A percentile compares a stretch with the other conserved stretches of the same genome.
These are phyloP conservation scores for Verticillium albo-atrum DNA, from an alignment of 2,329 filamentous ascomycete genomes.

Conservation along the genomic window DNA sequence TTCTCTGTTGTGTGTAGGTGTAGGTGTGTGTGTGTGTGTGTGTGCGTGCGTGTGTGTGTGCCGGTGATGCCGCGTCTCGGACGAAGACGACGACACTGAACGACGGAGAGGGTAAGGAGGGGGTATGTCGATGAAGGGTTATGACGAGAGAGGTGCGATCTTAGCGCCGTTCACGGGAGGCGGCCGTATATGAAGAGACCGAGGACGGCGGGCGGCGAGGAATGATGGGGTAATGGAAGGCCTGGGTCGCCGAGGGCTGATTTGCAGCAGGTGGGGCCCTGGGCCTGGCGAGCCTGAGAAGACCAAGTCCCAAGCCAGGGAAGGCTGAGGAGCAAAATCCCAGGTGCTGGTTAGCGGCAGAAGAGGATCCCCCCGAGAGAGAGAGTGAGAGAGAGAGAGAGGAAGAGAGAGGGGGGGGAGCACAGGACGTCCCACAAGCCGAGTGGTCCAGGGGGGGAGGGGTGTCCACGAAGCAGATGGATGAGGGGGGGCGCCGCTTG, in stretches of 20 bases:
- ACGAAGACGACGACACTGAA: background rate
- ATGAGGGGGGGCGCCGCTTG: background rate
- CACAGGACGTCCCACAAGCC: background rate
- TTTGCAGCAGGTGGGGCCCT: slow-evolving; percentile 8
- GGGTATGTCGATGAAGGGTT: slow-evolving; percentile 14
- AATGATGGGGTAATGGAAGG: slow-evolving; percentile 12
- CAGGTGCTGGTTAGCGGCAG: slow-evolving; percentile 3
- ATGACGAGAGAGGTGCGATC: slow-evolving; percentile 15
- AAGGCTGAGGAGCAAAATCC: slow-evolving; percentile 3
- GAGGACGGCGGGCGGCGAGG: slow-evolving; percentile 7
- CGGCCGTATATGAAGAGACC: slow-evolving; percentile 11
- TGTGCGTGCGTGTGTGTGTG: background rate
- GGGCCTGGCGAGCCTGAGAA: slow-evolving; percentile 6
- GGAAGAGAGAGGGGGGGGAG: background rate
- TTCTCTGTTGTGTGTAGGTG: no score
- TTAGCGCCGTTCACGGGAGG: slow-evolving; percentile 15
- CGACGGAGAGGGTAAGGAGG: slow-evolving; percentile 4
- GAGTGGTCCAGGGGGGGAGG: background rate
- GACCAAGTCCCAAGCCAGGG: background rate
- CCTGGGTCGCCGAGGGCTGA: slow-evolving; percentile 10
- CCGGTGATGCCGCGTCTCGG: slow-evolving; percentile 1
- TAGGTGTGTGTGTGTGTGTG: no score
- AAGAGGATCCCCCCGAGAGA: background rate
- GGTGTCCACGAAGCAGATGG: background rate
- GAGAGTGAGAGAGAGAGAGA: background rate